Evolutionary conservation across 805 yeast species (phyloP), one percentile per base, ranked within the genome.

Genomic region (Suhomyces faveliae): DNA sequence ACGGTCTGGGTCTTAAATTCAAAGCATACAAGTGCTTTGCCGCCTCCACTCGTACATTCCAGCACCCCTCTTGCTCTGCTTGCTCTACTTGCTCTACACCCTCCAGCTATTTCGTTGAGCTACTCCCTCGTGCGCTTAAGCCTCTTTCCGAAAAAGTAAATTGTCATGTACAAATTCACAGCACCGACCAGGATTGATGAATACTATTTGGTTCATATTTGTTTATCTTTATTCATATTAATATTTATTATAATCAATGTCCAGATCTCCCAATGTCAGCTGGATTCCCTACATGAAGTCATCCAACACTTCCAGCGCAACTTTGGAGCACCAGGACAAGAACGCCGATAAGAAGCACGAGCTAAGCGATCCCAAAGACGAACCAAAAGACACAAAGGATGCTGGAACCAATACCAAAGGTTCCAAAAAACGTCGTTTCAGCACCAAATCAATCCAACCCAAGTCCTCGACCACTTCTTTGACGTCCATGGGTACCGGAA

Each of bases 401-500:
- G 27, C 9, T 24, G 10, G 10, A 24, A 24, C 27, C 27, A 7
- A 6, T 6, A 24, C 27, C 27, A 24, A 10, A 7, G 27, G 6
- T 24, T n/a, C 35, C 25, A 37, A 19, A 21, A 37, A 37, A 37
- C 24, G 42, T 17, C 25, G 38, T 15, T 35, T 25, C 40, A 30
- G 22, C 30, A 8, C 43, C 17, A 17, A 37, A 17, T 12, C 42
- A 9, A 10, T 60, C 12, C 50, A 47, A 23, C 53, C 44, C 20
- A 62, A 61, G 35, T 33, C 60, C 4, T 63, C 68, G 3, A 56
- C 61, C 3, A 42, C 59, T 2, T 63, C 68, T 0, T 47, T 66
- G 7, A 56, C 60, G 4, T 51, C 66, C 7, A 55, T 59, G 59
- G 52, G 63, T 7, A 52, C 62, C 5, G 60, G 63, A 3, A 58